A percentile compares a stretch with the other conserved stretches of the same genome.
These are phyloP conservation scores for Dactylellina cionopaga DNA, from an alignment of 2,329 filamentous ascomycete genomes.

Conservation along the genomic window DNA sequence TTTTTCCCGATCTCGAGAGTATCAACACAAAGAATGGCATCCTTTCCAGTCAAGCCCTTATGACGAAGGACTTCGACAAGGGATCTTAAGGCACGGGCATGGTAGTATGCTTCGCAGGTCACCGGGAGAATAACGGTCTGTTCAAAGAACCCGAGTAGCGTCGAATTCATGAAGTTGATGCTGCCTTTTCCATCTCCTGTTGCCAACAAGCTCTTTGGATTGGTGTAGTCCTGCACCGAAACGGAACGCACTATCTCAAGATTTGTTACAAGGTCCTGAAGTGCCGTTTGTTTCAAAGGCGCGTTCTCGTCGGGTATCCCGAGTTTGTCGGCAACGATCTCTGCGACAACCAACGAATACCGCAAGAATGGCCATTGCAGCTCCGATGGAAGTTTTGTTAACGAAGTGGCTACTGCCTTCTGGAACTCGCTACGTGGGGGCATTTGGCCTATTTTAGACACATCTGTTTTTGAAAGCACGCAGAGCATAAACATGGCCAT, in stretches of 20 bases:
- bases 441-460: not conserved
- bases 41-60: conserved; percentile 40
- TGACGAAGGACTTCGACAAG: conserved; percentile 36
- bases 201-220: conserved; percentile 6
- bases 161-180: conserved; percentile 44
- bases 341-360: conserved; percentile 41
- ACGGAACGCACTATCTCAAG: conserved; percentile 19
- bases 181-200: conserved; percentile 24
- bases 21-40: conserved; percentile 43
- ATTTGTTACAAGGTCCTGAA: conserved; percentile 16
- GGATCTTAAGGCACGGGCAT: conserved; percentile 41
- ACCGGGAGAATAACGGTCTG: conserved; percentile 19
- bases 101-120: conserved; percentile 45
- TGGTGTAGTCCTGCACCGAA: conserved; percentile 33
- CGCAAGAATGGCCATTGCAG: conserved; percentile 43
- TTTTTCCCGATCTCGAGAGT: conserved; percentile 37
- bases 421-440: not conserved
- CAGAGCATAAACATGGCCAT: conserved; percentile 46
- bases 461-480: conserved; percentile 28
- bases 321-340: conserved; percentile 37
- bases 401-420: conserved; percentile 21
- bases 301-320: conserved; percentile 19
- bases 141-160: conserved; percentile 31
- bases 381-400: conserved; percentile 23
- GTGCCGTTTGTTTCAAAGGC: conserved; percentile 17